These are phyloP conservation scores for Chlorencoelia australis DNA, from an alignment of 2,329 filamentous ascomycete species.

Conservation along the genomic window DNA sequence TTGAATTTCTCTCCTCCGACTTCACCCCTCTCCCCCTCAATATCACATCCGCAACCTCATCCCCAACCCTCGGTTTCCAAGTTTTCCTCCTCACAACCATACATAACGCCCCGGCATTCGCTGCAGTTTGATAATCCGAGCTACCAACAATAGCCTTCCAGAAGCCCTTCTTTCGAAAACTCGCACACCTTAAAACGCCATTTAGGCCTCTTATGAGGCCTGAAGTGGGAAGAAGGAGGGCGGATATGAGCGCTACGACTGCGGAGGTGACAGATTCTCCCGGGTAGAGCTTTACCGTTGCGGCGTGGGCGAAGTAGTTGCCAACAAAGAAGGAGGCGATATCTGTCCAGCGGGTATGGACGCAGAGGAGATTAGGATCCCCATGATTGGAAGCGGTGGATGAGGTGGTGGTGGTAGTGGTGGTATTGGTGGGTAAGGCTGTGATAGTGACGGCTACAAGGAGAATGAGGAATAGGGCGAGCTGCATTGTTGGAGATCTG, in stretches of 20 bases:
- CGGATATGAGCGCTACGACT: not conserved
- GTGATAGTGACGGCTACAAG: too few relatives aligned
- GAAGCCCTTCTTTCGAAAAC: too few relatives aligned
- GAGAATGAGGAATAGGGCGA: too few relatives aligned
- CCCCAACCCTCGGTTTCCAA: conserved; percentile 8
- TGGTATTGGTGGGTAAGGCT: too few relatives aligned
- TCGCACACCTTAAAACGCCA: conserved; percentile 1
- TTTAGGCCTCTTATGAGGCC: conserved; percentile 13
- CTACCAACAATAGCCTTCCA: not conserved
- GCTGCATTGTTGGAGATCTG: too few relatives aligned
- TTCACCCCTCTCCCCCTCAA: too few relatives aligned
- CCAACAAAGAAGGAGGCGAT: conserved; percentile 18
- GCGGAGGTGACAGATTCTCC: conserved; percentile 10
- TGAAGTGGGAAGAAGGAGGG: conserved; percentile 13
- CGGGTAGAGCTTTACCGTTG: conserved; percentile 15
- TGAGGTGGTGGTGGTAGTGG: too few relatives aligned
- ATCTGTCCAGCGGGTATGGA: conserved; percentile 14
- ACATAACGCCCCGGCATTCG: conserved; percentile 17
- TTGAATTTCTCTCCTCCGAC: too few relatives aligned
- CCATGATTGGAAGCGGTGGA: too few relatives aligned
- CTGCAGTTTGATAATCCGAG: conserved; percentile 7
- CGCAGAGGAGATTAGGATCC: conserved; percentile 16
- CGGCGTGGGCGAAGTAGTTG: conserved; percentile 23
- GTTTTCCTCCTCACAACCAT: conserved; percentile 15
- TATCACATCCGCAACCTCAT: too few relatives aligned